A percentile compares a stretch with the other conserved stretches of the same genome.
Evolutionary conservation across 2,329 filamentous ascomycete genomes (phyloP).

Genomic region (Colletotrichum incanum): DNA sequence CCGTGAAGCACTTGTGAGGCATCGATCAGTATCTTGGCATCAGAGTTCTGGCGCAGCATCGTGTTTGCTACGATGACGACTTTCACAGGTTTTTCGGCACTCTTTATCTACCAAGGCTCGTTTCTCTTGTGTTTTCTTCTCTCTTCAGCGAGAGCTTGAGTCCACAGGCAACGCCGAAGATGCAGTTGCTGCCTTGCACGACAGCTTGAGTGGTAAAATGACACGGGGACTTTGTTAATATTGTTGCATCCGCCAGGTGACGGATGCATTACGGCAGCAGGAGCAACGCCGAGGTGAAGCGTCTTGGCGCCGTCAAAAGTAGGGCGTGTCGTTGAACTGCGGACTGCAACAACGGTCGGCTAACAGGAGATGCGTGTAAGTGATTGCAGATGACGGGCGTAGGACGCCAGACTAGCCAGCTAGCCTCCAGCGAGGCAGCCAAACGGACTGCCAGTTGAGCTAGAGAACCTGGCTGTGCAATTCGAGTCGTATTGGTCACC

Average conservation of each 20-base stretch:
- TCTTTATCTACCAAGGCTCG: not conserved
- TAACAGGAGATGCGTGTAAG: not conserved
- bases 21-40: not conserved
- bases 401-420: not conserved
- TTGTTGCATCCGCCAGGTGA: not conserved
- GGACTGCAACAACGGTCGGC: not conserved
- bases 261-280: conserved; percentile 3
- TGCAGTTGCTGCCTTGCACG: not conserved
- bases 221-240: not conserved
- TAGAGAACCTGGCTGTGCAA: not conserved
- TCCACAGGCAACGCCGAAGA: not conserved
- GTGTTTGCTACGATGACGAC: not conserved
- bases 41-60: not conserved
- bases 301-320: conserved; percentile 8
- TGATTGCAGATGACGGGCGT: conserved; percentile 4
- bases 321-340: not conserved
- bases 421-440: not conserved
- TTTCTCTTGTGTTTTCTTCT: not conserved
- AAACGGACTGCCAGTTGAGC: not conserved
- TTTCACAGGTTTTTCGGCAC: not conserved
- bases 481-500: not conserved
- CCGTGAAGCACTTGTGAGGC: not conserved
- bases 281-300: conserved; percentile 9
- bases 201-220: not conserved
- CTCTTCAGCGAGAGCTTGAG: not conserved